A percentile compares a stretch with the other conserved stretches of the same genome.
Conservation (phyloP, 75 land plant species). For the Chamaecyparis obtusa region DNA sequence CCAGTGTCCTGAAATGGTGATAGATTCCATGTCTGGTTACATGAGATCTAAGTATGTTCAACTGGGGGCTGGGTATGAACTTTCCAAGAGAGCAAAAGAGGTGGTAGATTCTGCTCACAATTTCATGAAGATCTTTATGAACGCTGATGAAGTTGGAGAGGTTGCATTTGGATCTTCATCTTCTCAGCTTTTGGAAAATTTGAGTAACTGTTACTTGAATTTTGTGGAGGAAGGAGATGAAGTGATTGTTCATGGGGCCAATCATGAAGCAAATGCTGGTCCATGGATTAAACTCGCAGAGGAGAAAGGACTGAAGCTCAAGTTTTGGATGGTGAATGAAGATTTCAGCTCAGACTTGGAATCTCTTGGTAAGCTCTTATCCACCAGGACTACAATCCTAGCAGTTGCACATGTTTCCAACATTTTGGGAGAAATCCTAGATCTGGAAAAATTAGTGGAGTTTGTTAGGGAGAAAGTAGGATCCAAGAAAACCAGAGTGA, state of each 20-base stretch:
- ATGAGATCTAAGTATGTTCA: no score
- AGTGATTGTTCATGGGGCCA: conserved; percentile 19
- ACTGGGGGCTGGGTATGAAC: no score
- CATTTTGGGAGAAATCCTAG: background rate
- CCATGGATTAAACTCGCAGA: background rate
- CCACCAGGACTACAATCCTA: conserved; percentile 14
- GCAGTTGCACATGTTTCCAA: conserved; percentile 30
- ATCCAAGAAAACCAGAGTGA: background rate
- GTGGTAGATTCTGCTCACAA: no score
- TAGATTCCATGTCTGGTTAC: no score
- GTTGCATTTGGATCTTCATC: no score
- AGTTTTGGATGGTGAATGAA: conserved; percentile 19
- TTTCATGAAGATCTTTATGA: no score
- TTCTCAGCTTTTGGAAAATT: no score
- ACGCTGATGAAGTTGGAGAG: no score
- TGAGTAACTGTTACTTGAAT: no score
- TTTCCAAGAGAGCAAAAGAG: no score
- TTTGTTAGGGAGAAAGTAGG: background rate
- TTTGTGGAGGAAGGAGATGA: no score
- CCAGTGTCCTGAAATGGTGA: no score
- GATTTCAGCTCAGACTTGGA: background rate
- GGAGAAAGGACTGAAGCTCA: conserved; percentile 5
- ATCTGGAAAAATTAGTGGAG: background rate
- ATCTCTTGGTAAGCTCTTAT: background rate
- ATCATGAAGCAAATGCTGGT: conserved; percentile 22